Base-by-base conservation (phyloP, 306 rosid genomes). In the Purshia tridentata region DNA sequence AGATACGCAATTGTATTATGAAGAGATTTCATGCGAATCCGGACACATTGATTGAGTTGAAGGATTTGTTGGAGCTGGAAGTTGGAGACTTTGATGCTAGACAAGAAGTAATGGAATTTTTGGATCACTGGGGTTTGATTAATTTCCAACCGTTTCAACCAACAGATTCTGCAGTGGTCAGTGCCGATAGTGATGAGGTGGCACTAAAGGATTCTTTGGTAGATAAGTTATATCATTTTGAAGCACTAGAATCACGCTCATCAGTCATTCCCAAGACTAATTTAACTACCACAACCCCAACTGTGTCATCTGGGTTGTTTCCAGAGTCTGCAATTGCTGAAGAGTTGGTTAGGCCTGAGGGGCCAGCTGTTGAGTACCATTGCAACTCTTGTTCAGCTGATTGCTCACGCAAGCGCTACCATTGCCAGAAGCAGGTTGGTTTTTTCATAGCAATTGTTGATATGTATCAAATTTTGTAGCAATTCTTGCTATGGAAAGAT, bases 341-440 rank as follows among this genome's bases (percentile, higher is more conserved):
- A 73, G 97, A 88, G 83, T 77, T 92, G 81, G 81, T 78, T 81
- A 88, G 86, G 73, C 88, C 82, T 72, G 97, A 90, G 88, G 97
- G 90, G 37, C 91, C 98, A 72, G 72, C 86, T 78, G 91, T 92
- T 71, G 98, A 92, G 91, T 92, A 90, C 88, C 98, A 92, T 69
- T 92, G 98, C 85, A 92, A 92, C 86, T 92, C 97, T 42, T 92
- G 98, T 82, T 84, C 97, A 35, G 96, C 93, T 78, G 98, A 92
- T 86, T 92, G 98, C 81, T 92, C 98, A 71, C 95, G 92, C 81
- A 90, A 90, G 79, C 98, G 98, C 23, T 92, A 90, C 90, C 98
- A 92, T 86, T 92, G 98, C 89, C 98, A 92, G 89, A 92, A 92
- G 91, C 95, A 88, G 97, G 98, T 92, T 68, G 6, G 78, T 64